phyloP scores from a whole-genome alignment of 2,329 filamentous ascomycete genomes.

The Colletotrichum neosansevieriae region DNA sequence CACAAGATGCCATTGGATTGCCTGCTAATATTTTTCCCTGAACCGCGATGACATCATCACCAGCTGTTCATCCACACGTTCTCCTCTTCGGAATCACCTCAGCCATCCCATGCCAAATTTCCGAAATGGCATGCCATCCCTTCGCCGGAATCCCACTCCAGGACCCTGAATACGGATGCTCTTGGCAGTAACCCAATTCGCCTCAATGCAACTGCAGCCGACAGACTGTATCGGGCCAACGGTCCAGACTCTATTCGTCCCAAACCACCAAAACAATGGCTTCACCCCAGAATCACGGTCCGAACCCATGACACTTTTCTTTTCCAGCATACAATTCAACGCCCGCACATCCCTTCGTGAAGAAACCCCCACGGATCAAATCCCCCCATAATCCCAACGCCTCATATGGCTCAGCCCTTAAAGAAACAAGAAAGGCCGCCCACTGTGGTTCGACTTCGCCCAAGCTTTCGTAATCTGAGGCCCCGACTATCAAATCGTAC shows the following conservation, averaged over 20 bases:
- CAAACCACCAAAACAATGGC: no score
- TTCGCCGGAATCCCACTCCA: background rate
- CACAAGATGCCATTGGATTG: no score
- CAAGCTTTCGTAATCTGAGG: slow-evolving; percentile 22
- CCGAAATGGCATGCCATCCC: slow-evolving; percentile 15
- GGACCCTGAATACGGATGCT: background rate
- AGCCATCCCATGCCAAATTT: slow-evolving; percentile 13
- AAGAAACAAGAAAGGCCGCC: slow-evolving; percentile 46
- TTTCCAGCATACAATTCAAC: background rate
- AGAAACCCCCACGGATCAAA: background rate
- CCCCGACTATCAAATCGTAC: no score
- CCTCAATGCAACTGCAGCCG: background rate
- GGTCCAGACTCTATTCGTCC: slow-evolving; percentile 13
- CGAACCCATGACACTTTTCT: background rate
- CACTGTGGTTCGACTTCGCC: slow-evolving; percentile 32
- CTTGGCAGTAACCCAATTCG: background rate
- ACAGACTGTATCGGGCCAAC: background rate
- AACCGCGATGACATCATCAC: slow-evolving; percentile 32
- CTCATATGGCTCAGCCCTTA: slow-evolving; percentile 21
- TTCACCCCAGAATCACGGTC: slow-evolving; percentile 5
- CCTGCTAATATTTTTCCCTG: slow-evolving; percentile 22
- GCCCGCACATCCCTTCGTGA: background rate
- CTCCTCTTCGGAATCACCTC: slow-evolving; percentile 16
- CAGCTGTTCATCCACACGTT: slow-evolving; percentile 16
- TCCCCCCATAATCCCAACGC: background rate